Percentiles rank a stretch among this genome's conserved stretches.
phyloP scores from a whole-genome alignment of 139 green algal species.

The Chlorella vulgaris region DNA sequence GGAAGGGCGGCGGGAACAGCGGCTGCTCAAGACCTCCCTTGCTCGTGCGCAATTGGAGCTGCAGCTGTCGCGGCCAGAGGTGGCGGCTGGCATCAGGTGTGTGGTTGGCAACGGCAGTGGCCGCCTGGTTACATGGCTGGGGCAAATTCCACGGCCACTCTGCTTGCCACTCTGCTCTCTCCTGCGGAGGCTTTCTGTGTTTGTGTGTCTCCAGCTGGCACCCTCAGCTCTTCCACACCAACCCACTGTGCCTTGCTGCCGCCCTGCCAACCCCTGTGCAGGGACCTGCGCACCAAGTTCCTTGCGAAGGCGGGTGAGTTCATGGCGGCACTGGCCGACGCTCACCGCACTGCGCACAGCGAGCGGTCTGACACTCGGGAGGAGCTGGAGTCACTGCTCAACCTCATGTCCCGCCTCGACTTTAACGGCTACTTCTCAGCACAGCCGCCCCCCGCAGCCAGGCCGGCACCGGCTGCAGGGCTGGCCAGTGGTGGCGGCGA shows the following conservation, averaged over 20 bases:
- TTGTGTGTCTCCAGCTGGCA: not conserved
- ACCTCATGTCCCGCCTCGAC: slow-evolving; percentile 57
- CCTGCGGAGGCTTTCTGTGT: not conserved
- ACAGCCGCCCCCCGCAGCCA: not conserved
- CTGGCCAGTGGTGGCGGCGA: slow-evolving; percentile 1
- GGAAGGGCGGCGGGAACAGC: slow-evolving; percentile 19
- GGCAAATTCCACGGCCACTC: not conserved
- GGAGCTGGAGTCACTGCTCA: slow-evolving; percentile 57
- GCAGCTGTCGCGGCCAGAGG: not conserved
- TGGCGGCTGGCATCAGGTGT: slow-evolving; percentile 17
- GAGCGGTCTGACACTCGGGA: slow-evolving; percentile 47
- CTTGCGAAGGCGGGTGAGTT: slow-evolving; percentile 30
- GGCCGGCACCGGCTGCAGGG: not conserved
- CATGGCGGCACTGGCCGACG: slow-evolving; percentile 38
- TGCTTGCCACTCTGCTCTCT: not conserved
- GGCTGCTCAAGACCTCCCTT: slow-evolving; percentile 23
- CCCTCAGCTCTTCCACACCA: not conserved
- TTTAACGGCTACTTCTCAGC: slow-evolving; percentile 52
- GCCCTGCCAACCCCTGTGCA: not conserved
- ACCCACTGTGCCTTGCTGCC: not conserved
- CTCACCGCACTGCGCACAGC: slow-evolving; percentile 43
- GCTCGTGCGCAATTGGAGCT: slow-evolving; percentile 4
- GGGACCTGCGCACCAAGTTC: slow-evolving; percentile 28
- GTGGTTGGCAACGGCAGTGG: not conserved
- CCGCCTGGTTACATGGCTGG: not conserved